These are phyloP conservation scores for Blastomyces parvus DNA, from an alignment of 2,329 filamentous ascomycete species.

Conservation along the genomic window DNA sequence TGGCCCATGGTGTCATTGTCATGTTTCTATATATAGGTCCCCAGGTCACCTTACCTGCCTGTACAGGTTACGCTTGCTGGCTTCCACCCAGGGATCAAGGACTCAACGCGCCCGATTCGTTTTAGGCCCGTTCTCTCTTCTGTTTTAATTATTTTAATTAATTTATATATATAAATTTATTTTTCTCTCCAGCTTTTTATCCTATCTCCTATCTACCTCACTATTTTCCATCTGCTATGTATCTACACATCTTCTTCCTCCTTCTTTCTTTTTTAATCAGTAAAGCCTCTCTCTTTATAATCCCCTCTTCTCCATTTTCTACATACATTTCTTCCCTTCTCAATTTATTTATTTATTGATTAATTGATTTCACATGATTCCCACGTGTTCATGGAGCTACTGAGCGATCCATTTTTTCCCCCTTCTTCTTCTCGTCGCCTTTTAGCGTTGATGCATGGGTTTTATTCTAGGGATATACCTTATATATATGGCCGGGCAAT, in stretches of 20 bases:
- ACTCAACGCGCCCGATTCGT: no score
- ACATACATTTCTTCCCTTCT: not conserved
- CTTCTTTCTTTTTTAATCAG: not conserved
- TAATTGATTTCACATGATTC: no score
- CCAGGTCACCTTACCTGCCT: no score
- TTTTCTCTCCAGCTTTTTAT: not conserved
- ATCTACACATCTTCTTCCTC: not conserved
- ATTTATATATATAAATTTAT: not conserved
- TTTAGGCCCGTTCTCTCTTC: not conserved
- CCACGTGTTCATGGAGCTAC: no score
- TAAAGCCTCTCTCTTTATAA: not conserved
- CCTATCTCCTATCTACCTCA: no score
- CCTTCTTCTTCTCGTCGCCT: not conserved
- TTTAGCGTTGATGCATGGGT: no score
- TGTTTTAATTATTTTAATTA: not conserved
- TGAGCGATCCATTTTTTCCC: not conserved
- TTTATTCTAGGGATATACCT: no score
- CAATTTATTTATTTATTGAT: no score
- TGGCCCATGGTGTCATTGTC: not conserved
- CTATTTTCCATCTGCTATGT: not conserved
- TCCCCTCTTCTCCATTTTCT: no score
- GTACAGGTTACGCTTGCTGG: no score
- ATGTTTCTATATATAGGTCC: slow-evolving; percentile 1
- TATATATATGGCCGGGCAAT: no score
- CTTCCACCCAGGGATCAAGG: no score